Evolutionary conservation across 2,329 filamentous ascomycete species (phyloP).

Genomic region (Epichloe festucae): DNA sequence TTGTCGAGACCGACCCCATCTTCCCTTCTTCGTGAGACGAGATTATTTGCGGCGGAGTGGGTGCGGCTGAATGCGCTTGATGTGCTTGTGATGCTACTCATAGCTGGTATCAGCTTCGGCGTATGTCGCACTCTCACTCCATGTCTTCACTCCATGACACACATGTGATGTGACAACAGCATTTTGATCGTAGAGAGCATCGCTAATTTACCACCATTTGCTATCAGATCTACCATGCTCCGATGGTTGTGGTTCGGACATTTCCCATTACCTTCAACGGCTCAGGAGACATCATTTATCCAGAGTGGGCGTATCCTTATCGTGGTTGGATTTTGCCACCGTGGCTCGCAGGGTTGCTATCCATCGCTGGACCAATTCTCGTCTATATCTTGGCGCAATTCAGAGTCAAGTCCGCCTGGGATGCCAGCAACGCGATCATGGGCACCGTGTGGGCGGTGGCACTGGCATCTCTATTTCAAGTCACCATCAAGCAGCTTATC

Average conservation of each 20-base stretch:
- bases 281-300: constrained; percentile 50
- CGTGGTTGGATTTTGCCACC: constrained; percentile 50
- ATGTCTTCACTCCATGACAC: no score
- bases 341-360: constrained; percentile 43
- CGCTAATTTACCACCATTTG: background rate
- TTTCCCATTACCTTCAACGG: constrained; percentile 47
- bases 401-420: constrained; percentile 43
- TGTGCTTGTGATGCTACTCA: constrained; percentile 41
- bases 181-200: background rate
- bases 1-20: background rate
- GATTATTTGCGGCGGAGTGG: constrained; percentile 31
- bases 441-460: constrained; percentile 49
- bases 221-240: constrained; percentile 35
- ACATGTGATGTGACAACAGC: no score
- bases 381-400: constrained; percentile 45
- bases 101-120: constrained; percentile 26
- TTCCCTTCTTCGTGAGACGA: constrained; percentile 2
- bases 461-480: constrained; percentile 49
- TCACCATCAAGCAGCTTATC: constrained; percentile 53
- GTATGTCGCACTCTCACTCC: constrained; percentile 11
- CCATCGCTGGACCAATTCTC: constrained; percentile 41
- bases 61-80: constrained; percentile 45
- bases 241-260: constrained; percentile 41
- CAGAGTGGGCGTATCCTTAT: constrained; percentile 50
- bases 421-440: constrained; percentile 48